Evolutionary conservation across 306 rosid species (phyloP).

Genomic region (Quercus cerris): DNA sequence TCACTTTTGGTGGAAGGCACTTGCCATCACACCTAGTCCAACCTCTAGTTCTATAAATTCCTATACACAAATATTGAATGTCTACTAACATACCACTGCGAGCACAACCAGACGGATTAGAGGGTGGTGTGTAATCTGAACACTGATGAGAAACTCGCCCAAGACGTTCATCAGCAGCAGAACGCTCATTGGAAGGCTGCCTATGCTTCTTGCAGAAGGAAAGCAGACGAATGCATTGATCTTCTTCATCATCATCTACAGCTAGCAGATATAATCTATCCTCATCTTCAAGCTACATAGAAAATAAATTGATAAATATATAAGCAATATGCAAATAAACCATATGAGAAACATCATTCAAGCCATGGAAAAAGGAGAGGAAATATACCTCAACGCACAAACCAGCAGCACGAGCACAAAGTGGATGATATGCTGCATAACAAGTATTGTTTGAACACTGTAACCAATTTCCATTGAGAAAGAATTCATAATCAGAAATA

Average conservation of each 20-base stretch:
- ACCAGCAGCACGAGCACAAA: constrained; percentile 99
- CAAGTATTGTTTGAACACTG: constrained; percentile 96
- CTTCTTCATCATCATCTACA: constrained; percentile 87
- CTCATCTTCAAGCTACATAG: constrained; percentile 87
- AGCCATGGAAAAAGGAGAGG: neutral
- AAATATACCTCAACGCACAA: constrained; percentile 92
- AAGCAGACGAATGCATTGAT: constrained; percentile 92
- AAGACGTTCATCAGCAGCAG: constrained; percentile 69
- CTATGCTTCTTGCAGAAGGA: constrained; percentile 96
- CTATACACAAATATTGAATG: neutral
- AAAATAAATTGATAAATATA: constrained; percentile 22
- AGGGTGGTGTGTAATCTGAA: constrained; percentile 80
- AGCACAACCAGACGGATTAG: constrained; percentile 96
- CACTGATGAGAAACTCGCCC: constrained; percentile 54
- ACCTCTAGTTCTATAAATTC: neutral
- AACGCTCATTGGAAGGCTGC: constrained; percentile 85
- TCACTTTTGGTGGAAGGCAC: too few species aligned
- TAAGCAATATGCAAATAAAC: neutral
- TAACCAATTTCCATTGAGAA: constrained; percentile 6
- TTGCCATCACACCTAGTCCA: too few species aligned
- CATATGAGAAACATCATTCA: constrained; percentile 4
- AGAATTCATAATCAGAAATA: neutral
- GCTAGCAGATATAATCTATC: constrained; percentile 91
- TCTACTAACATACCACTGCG: constrained; percentile 68
- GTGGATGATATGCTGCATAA: constrained; percentile 96